Evolutionary conservation across 2,329 filamentous ascomycete species (phyloP).

Genomic region (Phialocephala subalpina): DNA sequence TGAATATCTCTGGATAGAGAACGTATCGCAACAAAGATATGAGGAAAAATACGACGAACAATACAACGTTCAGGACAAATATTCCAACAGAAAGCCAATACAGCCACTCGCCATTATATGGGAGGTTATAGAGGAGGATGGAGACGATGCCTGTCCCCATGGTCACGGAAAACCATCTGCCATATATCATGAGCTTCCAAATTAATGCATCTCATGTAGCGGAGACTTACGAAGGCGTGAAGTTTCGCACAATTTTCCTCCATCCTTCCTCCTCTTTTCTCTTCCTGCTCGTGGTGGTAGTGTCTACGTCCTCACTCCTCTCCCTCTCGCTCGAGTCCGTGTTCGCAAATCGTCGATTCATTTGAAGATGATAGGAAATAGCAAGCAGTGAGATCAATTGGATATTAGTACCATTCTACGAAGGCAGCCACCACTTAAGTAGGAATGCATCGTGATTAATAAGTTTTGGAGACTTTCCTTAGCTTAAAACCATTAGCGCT

Average conservation of each 20-base stretch:
- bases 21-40: conserved; percentile 68
- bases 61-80: conserved; percentile 64
- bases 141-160: conserved; percentile 76
- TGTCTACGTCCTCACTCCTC: background rate
- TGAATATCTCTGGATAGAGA: conserved; percentile 72
- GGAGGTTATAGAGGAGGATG: conserved; percentile 67
- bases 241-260: conserved; percentile 54
- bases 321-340: background rate
- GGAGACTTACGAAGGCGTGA: conserved; percentile 61
- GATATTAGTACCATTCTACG: background rate
- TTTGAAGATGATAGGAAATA: background rate
- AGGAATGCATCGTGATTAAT: conserved; percentile 6
- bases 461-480: background rate
- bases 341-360: background rate
- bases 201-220: background rate
- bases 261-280: conserved; percentile 11
- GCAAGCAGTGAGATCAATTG: background rate
- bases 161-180: conserved; percentile 64
- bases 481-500: background rate
- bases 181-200: background rate
- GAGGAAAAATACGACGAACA: conserved; percentile 63
- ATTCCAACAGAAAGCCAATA: conserved; percentile 66
- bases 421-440: background rate
- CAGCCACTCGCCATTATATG: conserved; percentile 65
- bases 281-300: background rate